phyloP scores from a whole-genome alignment of 768 basidiomycete species.

The Leccinum arenicola region DNA sequence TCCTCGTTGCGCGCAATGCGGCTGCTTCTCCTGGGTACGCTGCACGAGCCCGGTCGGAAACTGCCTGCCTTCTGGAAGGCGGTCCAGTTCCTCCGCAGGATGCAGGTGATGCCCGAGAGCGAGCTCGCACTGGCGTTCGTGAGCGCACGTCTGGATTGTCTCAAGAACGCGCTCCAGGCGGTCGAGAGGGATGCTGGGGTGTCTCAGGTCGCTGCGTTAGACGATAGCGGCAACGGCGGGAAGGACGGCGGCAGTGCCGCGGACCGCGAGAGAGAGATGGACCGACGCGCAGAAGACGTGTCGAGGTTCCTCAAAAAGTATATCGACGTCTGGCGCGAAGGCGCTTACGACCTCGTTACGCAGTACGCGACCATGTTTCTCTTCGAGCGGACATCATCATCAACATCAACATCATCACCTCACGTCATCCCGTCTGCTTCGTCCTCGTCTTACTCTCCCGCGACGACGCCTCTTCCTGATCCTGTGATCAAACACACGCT shows the following conservation, averaged over 20 bases:
- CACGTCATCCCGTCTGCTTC: slow-evolving; percentile 12
- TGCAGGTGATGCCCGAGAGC: slow-evolving; percentile 68
- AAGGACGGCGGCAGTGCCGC: slow-evolving; percentile 23
- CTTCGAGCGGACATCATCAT: slow-evolving; percentile 47
- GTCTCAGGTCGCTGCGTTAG: slow-evolving; percentile 26
- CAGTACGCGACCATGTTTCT: slow-evolving; percentile 90
- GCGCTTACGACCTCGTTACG: slow-evolving; percentile 87
- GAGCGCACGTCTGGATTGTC: slow-evolving; percentile 63
- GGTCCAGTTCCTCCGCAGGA: slow-evolving; percentile 80
- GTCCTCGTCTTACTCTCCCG: slow-evolving; percentile 19
- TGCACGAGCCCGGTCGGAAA: slow-evolving; percentile 81
- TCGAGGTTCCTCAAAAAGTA: slow-evolving; percentile 80
- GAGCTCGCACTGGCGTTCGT: slow-evolving; percentile 88
- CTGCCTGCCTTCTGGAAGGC: slow-evolving; percentile 89
- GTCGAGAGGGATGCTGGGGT: slow-evolving; percentile 42
- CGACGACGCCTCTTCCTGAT: slow-evolving; percentile 21
- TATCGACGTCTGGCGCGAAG: slow-evolving; percentile 89
- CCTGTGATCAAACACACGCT: slow-evolving; percentile 31
- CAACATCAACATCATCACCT: neutral
- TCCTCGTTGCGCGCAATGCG: slow-evolving; percentile 67
- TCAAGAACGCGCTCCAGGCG: slow-evolving; percentile 55
- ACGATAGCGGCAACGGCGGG: neutral
- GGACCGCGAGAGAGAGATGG: slow-evolving; percentile 43
- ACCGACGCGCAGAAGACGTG: slow-evolving; percentile 67
- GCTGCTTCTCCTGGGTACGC: slow-evolving; percentile 68